phyloP scores from a whole-genome alignment of 805 yeast species.

The Candida argentea region DNA sequence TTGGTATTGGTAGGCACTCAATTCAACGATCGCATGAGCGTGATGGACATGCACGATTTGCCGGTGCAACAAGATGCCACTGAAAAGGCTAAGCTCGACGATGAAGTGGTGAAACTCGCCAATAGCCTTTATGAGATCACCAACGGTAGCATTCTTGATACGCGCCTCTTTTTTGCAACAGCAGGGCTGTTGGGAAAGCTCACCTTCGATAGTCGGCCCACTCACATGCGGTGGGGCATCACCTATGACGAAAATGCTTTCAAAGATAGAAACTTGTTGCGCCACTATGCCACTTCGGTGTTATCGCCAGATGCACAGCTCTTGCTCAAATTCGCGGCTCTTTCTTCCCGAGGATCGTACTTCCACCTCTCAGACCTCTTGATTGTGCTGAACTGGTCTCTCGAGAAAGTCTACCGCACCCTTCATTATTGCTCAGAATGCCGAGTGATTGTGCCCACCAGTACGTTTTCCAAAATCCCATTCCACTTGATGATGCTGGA shows the following conservation, averaged over 20 bases:
- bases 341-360: constrained; percentile 25
- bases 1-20: constrained; percentile 1
- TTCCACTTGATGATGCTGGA: constrained; percentile 24
- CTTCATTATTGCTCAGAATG: constrained; percentile 23
- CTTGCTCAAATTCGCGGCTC: constrained; percentile 31
- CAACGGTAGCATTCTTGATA: constrained; percentile 10
- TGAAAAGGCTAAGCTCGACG: not conserved
- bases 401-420: constrained; percentile 20
- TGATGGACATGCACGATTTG: no score
- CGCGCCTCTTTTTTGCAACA: constrained; percentile 6
- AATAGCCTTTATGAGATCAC: constrained; percentile 6
- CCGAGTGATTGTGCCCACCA: constrained; percentile 26
- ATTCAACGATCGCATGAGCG: not conserved
- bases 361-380: constrained; percentile 29
- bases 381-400: constrained; percentile 23
- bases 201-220: not conserved
- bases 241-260: no score
- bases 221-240: no score
- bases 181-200: not conserved
- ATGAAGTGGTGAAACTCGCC: not conserved
- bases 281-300: not conserved
- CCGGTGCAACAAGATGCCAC: not conserved
- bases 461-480: constrained; percentile 38
- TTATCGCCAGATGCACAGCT: constrained; percentile 7
- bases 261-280: no score